Evolutionary conservation across 2,329 filamentous ascomycete species (phyloP).

Genomic region (Scleromitrula shiraiana): DNA sequence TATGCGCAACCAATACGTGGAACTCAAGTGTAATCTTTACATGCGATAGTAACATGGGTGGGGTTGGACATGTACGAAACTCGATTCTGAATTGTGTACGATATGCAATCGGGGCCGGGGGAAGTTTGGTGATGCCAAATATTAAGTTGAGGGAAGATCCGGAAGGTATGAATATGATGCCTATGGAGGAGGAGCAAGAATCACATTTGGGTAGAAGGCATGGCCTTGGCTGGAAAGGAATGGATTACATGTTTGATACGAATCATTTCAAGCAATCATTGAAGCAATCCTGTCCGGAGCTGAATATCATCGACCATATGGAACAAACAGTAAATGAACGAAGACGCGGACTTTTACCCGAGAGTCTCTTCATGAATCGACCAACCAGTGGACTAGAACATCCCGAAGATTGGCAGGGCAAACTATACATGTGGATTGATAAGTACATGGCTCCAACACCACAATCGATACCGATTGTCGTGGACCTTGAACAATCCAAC

Average conservation of each 20-base stretch:
- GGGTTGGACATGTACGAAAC: conserved; percentile 35
- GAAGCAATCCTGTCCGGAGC: conserved; percentile 21
- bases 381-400: conserved; percentile 17
- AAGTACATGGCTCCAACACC: conserved; percentile 14
- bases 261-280: conserved; percentile 22
- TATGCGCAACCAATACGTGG: conserved; percentile 30
- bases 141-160: conserved; percentile 31
- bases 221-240: conserved; percentile 24
- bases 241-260: conserved; percentile 25
- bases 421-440: conserved; percentile 22
- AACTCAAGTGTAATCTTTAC: conserved; percentile 32
- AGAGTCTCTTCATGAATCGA: conserved; percentile 16
- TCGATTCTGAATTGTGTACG: conserved; percentile 36
- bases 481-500: conserved; percentile 22
- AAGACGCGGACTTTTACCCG: conserved; percentile 19
- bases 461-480: conserved; percentile 17
- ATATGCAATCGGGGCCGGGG: conserved; percentile 34
- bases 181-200: conserved; percentile 6
- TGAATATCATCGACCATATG: conserved; percentile 20
- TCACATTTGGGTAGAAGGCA: conserved; percentile 15
- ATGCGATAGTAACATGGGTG: conserved; percentile 34
- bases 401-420: conserved; percentile 20
- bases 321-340: conserved; percentile 14
- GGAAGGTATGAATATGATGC: conserved; percentile 16
- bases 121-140: conserved; percentile 31